Evolutionary conservation across 139 green algal genomes (phyloP), one percentile per base, ranked within the genome.

Genomic region (Bryopsis sp.): DNA sequence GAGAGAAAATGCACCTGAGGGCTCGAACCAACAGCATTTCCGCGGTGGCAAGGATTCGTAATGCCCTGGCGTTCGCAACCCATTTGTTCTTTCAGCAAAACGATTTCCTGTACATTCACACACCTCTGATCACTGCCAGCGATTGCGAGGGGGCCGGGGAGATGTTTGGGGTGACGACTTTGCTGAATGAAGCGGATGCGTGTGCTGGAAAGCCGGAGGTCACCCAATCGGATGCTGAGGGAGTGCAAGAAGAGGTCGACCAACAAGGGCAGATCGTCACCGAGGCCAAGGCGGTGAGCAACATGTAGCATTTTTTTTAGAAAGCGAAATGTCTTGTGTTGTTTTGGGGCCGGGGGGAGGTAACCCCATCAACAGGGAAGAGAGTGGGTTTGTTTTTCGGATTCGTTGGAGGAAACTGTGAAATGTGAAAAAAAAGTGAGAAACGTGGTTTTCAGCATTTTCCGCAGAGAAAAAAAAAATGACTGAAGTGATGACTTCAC

Each of bases 101-200:
- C 33, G 89, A 86, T 67, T 99, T 99, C 74, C 74, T 95, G 61
- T 99, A 99, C 68, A 86, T 99, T 63, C 92, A 98, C 84, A 96
- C 93, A 39, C 95, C 95, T 62, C 88, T 98, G 64, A 88, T 99
- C 67, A 98, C 91, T 2, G 85, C 90, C 37, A 84, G 70, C 32
- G 95, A 99, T 75, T 96, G 87, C 72, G 95, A 99, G 78, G 95
- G 95, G 31, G 95, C 95, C 24, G 95, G 95, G 26, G 95, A 99
- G 83, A 96, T 98, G 91, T 99, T 99, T 81, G 90, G 96, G 82
- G 86, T 95, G 63, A 90, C 80, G 31, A 88, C 82, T 8, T 74
- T 92, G 58, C 73, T 90, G 37, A 54, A 46, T 64, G 80, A 85
- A 65, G 69, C 74, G 48, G 71, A 88, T 37, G 75, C 82, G 58